Percentiles rank a stretch among this genome's conserved stretches.
Conservation (phyloP, 129 eudicot genomes). For the Erigeron canadensis region DNA sequence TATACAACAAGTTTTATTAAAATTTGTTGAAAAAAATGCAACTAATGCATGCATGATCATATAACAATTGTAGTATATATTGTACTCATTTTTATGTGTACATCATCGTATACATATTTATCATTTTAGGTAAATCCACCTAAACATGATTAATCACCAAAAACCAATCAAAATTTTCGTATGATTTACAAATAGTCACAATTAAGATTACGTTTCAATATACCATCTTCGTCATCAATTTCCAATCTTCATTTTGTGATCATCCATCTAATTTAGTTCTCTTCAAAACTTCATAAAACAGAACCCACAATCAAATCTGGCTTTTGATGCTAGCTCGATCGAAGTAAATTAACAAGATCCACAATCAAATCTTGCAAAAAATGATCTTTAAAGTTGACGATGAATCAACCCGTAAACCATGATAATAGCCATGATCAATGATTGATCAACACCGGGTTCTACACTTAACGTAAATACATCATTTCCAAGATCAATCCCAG, state of each 20-base stretch:
- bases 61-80: too few relatives aligned
- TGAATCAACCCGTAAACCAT: conserved; percentile 56
- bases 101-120: conserved; percentile 19
- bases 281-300: conserved; percentile 4
- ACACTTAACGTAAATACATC: conserved; percentile 59
- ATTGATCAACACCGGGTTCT: conserved; percentile 53
- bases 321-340: not conserved
- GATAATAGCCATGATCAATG: conserved; percentile 62
- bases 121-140: conserved; percentile 30
- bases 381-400: conserved; percentile 38
- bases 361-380: conserved; percentile 7
- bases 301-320: conserved; percentile 35
- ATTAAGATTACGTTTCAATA: not conserved
- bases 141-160: conserved; percentile 37
- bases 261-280: conserved; percentile 13
- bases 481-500: conserved; percentile 58
- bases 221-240: conserved; percentile 7
- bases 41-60: conserved; percentile 19
- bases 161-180: conserved; percentile 31
- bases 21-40: conserved; percentile 20
- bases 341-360: not conserved
- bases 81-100: conserved; percentile 8
- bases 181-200: conserved; percentile 36
- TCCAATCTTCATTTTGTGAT: conserved; percentile 33
- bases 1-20: conserved; percentile 14